Percentiles rank a stretch among this genome's conserved stretches.
phyloP scores from a whole-genome alignment of 352 stramenopile species.

The Chrysophaeum taylorii region DNA sequence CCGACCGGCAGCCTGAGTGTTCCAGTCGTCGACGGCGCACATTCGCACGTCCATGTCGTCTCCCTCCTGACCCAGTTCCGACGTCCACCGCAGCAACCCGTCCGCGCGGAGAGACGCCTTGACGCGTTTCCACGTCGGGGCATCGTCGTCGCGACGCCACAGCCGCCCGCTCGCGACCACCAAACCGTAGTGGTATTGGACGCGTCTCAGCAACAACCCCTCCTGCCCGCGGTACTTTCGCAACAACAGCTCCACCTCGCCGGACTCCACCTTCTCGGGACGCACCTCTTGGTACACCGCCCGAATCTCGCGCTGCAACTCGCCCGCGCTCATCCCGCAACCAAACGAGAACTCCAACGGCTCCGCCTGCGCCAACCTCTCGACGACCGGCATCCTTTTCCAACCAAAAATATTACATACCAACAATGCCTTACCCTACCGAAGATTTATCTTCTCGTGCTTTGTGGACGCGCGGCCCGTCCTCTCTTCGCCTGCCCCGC shows the following conservation, averaged over 20 bases:
- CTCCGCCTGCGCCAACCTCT: no score
- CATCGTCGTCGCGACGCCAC: background rate
- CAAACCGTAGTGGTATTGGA: background rate
- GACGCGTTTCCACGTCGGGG: background rate
- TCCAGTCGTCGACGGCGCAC: background rate
- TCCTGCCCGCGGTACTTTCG: conserved; percentile 1
- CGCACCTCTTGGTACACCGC: background rate
- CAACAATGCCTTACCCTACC: no score
- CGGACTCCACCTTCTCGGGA: background rate
- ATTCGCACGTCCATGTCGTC: background rate
- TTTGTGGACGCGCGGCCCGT: no score
- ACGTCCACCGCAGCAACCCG: background rate
- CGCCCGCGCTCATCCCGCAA: no score
- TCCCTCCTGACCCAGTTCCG: background rate
- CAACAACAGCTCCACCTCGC: background rate
- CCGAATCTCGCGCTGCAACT: background rate
- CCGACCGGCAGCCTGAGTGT: background rate
- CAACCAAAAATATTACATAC: no score
- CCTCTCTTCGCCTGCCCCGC: no score
- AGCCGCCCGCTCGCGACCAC: background rate
- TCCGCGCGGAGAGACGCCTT: background rate
- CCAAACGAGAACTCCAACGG: no score
- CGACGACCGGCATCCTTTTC: no score
- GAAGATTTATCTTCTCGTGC: no score
- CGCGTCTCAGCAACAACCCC: background rate